Evolutionary conservation across 192 early-diverging fungal species (phyloP).

Genomic region (Rhizoclosmatium globosum): DNA sequence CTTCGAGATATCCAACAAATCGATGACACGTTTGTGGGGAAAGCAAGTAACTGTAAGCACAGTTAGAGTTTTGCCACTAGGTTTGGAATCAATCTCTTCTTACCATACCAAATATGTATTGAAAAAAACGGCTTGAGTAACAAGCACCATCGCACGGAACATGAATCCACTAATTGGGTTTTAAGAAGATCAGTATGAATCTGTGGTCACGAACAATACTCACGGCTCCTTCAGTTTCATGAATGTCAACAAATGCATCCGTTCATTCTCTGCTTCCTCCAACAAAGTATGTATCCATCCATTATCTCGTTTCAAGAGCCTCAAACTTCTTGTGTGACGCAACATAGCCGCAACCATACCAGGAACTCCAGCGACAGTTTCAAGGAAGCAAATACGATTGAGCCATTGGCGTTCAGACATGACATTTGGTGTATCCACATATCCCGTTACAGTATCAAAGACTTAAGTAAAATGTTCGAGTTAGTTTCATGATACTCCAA

Average conservation of each 20-base stretch:
- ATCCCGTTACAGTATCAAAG: conserved; percentile 44
- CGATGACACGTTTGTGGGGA: conserved; percentile 85
- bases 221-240: conserved; percentile 52
- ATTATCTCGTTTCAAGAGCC: conserved; percentile 81
- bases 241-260: conserved; percentile 64
- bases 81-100: neutral
- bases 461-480: no score
- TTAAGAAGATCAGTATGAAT: no score
- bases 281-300: conserved; percentile 93
- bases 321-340: conserved; percentile 38
- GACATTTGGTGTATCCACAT: conserved; percentile 40
- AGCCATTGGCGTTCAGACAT: conserved; percentile 55
- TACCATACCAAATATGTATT: conserved; percentile 78
- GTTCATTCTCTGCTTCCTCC: conserved; percentile 93
- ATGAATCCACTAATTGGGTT: neutral
- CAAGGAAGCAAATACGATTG: conserved; percentile 53
- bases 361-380: conserved; percentile 67
- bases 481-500: neutral
- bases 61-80: no score
- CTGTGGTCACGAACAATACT: neutral
- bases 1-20: conserved; percentile 91
- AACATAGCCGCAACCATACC: conserved; percentile 87
- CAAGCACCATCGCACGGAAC: conserved; percentile 66
- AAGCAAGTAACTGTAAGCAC: conserved; percentile 59
- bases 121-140: conserved; percentile 89